Evolutionary conservation across 2,329 filamentous ascomycete species (phyloP), one percentile per base, ranked within the genome.

Genomic region (Fusarium irregulare): DNA sequence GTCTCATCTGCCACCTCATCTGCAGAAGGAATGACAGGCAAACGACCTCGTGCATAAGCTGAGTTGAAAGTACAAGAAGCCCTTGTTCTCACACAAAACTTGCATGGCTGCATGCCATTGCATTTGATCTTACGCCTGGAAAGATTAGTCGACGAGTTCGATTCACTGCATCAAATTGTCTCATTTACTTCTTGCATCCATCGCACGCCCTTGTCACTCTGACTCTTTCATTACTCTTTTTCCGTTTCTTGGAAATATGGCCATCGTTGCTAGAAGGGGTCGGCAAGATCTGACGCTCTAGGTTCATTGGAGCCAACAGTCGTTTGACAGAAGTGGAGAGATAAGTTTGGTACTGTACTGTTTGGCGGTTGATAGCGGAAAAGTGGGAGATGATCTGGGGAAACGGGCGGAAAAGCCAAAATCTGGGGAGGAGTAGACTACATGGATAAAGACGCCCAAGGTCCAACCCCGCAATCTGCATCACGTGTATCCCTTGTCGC

Each of bases 181-280:
- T 40, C 27, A 16, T 64, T 53, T 54, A 76, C 74, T 73, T 75
- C 64, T 76, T 76, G 60, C 74, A 76, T 23, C 70, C 56, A 60
- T 76, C 74, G 49, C 74, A 76, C 4, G 74, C 74, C 44, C 74
- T 69, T 9, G 74, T 74, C 7, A 76, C 74, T 25, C 71, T 69
- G 14, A 68, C 64, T 50, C 73, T 73, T 48, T 74, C 68, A 37
- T 46, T 56, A 25, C 64, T 70, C 62, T 68, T 74, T 73, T 75
- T 75, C 73, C 73, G 73, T 7, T 57, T 75, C 45, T 56, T 74
- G 13, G 62, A 34, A 4, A 50, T 41, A 37, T 61, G 48, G 5
- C 48, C 58, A 50, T 44, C 46, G 23, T n/a, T 49, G 30, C 34
- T 46, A 51, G 61, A 50, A 12, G 60, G 50, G 21, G 37, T 48